A percentile compares a stretch with the other conserved stretches of the same genome.
Conservation (phyloP, 1,284 basidiomycete species). For the Sporisorium reilianum region DNA sequence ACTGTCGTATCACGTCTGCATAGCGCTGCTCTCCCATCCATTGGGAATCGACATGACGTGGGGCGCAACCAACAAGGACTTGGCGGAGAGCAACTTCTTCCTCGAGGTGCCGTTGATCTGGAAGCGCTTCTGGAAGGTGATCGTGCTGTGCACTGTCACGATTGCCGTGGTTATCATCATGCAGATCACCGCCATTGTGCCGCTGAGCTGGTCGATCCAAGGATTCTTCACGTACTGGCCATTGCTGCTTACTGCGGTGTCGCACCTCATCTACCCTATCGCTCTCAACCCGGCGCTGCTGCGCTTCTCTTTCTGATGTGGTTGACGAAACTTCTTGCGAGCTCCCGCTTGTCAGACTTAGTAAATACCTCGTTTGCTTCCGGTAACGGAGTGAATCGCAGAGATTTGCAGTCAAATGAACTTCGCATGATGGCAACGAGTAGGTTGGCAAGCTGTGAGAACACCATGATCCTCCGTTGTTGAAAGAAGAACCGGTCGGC, state of each 20-base stretch:
- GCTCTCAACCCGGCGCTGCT: conserved; percentile 54
- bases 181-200: conserved; percentile 71
- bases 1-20: conserved; percentile 72
- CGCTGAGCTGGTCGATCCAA: conserved; percentile 74
- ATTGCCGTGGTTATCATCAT: conserved; percentile 69
- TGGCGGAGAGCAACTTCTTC: conserved; percentile 78
- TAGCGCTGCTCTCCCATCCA: conserved; percentile 80
- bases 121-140: conserved; percentile 66
- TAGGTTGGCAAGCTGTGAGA: no score
- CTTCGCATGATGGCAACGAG: no score
- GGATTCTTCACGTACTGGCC: conserved; percentile 48
- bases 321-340: no score
- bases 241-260: background rate
- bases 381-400: no score
- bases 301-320: conserved; percentile 56
- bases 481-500: no score
- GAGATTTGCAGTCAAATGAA: no score
- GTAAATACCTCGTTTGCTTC: no score
- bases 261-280: conserved; percentile 55
- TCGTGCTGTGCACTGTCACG: conserved; percentile 76
- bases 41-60: conserved; percentile 87
- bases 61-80: conserved; percentile 69
- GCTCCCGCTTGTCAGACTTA: no score
- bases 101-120: conserved; percentile 83
- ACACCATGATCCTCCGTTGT: no score